Evolutionary conservation across 495 filamentous ascomycete species (phyloP).

Genomic region (Podospora bellae-mahoneyi): DNA sequence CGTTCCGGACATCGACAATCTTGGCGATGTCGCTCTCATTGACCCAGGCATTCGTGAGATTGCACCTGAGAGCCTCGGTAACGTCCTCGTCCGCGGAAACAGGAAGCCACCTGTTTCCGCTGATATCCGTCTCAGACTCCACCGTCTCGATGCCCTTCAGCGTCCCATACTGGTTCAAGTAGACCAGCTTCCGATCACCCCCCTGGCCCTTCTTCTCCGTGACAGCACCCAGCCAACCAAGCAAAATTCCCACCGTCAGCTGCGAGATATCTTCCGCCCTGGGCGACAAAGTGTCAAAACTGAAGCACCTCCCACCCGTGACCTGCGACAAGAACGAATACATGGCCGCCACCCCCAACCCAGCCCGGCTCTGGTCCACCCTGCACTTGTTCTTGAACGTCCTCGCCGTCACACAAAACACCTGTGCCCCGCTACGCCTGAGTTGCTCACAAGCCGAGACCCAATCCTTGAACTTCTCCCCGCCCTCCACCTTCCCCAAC

Average conservation of each 20-base stretch:
- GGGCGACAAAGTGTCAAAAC: constrained; percentile 17
- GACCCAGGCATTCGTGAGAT: constrained; percentile 17
- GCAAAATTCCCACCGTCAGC: constrained; percentile 40
- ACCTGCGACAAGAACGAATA: constrained; percentile 39
- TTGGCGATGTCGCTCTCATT: background rate
- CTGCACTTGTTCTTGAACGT: background rate
- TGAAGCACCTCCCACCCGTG: constrained; percentile 41
- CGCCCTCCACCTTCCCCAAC: constrained; percentile 21
- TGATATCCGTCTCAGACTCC: constrained; percentile 20
- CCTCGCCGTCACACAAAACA: constrained; percentile 36
- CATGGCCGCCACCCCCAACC: constrained; percentile 18
- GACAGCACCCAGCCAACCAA: constrained; percentile 47
- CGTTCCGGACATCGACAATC: constrained; percentile 26
- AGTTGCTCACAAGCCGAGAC: constrained; percentile 33
- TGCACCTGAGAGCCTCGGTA: constrained; percentile 20
- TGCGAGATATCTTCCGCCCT: constrained; percentile 36
- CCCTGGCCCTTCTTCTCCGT: constrained; percentile 27
- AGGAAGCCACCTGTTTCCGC: constrained; percentile 14
- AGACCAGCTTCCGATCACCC: constrained; percentile 15
- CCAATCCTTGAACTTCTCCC: constrained; percentile 42
- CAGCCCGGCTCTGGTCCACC: background rate
- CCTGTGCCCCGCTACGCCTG: constrained; percentile 32
- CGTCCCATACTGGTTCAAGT: background rate
- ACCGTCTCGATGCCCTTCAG: background rate
- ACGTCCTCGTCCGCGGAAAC: constrained; percentile 14